Evolutionary conservation across 371 early-diverging fungal genomes (phyloP).

Genomic region (Enterospora canceri): DNA sequence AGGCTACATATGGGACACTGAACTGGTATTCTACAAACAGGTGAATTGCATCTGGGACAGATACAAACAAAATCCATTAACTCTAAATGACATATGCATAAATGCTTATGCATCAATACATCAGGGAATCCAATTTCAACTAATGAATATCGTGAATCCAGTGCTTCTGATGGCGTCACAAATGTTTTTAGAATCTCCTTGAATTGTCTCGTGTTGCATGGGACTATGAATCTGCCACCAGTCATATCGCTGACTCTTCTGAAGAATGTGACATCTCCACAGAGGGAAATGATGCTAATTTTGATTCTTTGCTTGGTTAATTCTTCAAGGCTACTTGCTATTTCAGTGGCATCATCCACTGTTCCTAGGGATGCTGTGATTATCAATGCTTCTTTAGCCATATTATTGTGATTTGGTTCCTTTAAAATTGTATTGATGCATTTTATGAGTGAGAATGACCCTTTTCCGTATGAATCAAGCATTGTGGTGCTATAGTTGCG

Average conservation of each 20-base stretch:
- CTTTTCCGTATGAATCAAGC: slow-evolving; percentile 27
- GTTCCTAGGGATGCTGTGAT: slow-evolving; percentile 25
- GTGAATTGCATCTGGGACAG: slow-evolving; percentile 51
- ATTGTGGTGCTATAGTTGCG: slow-evolving; percentile 4
- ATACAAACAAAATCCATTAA: slow-evolving; percentile 30
- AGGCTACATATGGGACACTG: slow-evolving; percentile 49
- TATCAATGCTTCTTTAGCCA: slow-evolving; percentile 35
- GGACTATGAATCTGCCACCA: slow-evolving; percentile 44
- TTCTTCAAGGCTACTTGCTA: slow-evolving; percentile 7
- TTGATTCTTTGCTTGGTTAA: slow-evolving; percentile 37
- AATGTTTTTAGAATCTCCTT: slow-evolving; percentile 25
- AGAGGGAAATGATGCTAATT: slow-evolving; percentile 44
- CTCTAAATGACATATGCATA: slow-evolving; percentile 54
- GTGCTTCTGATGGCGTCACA: slow-evolving; percentile 27
- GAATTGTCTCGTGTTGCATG: slow-evolving; percentile 33
- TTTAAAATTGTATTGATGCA: slow-evolving; percentile 23
- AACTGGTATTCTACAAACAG: slow-evolving; percentile 45
- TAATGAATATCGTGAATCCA: slow-evolving; percentile 23
- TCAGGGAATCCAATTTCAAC: slow-evolving; percentile 49
- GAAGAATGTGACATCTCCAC: slow-evolving; percentile 49
- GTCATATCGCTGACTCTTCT: slow-evolving; percentile 38
- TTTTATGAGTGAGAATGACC: slow-evolving; percentile 38
- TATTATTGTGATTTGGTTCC: slow-evolving; percentile 11
- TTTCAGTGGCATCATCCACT: slow-evolving; percentile 14
- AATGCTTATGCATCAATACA: slow-evolving; percentile 15